A percentile compares a stretch with the other conserved stretches of the same genome.
These are phyloP conservation scores for Cadophora gregata DNA, from an alignment of 2,329 filamentous ascomycete species.

Conservation along the genomic window DNA sequence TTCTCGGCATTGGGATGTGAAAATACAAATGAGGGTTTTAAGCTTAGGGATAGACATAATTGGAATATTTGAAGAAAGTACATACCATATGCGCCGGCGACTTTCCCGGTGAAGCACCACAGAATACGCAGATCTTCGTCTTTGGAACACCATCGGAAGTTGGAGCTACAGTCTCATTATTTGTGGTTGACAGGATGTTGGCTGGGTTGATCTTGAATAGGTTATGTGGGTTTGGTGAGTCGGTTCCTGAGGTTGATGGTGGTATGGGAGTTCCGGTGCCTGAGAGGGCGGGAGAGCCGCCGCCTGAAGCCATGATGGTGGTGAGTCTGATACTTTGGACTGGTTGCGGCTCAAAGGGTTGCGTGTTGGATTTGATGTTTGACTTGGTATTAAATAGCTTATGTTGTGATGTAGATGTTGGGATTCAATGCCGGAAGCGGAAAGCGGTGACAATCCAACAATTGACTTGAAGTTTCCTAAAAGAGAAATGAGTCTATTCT, in stretches of 20 bases:
- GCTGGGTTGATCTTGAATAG: slow-evolving; percentile 26
- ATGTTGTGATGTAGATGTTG: neutral
- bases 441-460: neutral
- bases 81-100: slow-evolving; percentile 71
- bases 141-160: slow-evolving; percentile 41
- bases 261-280: neutral
- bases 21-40: too few relatives aligned
- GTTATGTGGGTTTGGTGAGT: slow-evolving; percentile 5
- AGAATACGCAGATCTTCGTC: slow-evolving; percentile 89
- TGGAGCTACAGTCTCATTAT: neutral
- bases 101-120: slow-evolving; percentile 78
- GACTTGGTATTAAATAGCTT: too few relatives aligned
- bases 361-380: neutral
- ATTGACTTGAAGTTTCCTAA: neutral
- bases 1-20: too few relatives aligned
- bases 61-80: neutral
- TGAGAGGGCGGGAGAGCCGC: slow-evolving; percentile 22
- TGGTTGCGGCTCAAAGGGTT: neutral
- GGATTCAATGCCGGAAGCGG: neutral
- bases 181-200: slow-evolving; percentile 12
- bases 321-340: neutral
- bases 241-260: neutral
- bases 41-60: too few relatives aligned
- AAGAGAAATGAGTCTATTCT: neutral
- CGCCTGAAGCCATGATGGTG: slow-evolving; percentile 31